These are phyloP conservation scores for Dothideomycetes sp. DNA, from an alignment of 2,329 filamentous ascomycete genomes.

Conservation along the genomic window DNA sequence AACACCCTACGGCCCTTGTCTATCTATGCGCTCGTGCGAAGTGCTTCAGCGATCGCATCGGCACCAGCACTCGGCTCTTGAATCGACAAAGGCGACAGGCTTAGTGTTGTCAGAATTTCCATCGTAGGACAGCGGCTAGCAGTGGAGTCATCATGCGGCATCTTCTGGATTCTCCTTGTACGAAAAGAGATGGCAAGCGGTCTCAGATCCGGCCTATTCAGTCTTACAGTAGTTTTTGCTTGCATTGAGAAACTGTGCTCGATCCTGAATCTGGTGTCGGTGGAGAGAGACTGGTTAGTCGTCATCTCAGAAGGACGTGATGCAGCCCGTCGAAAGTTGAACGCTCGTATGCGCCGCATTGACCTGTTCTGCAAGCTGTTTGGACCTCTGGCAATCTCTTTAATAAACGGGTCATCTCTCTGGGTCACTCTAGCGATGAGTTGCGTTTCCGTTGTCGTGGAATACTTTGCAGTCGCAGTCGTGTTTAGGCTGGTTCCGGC, in stretches of 20 bases:
- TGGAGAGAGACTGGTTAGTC: constrained; percentile 57
- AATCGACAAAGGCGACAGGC: constrained; percentile 39
- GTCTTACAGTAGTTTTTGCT: constrained; percentile 34
- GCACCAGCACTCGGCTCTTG: constrained; percentile 43
- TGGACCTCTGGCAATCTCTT: constrained; percentile 36
- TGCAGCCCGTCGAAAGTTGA: constrained; percentile 22
- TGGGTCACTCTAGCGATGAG: constrained; percentile 38
- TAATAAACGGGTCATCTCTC: no score
- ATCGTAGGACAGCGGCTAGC: constrained; percentile 24
- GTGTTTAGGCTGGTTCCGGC: no score
- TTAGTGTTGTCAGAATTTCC: constrained; percentile 19
- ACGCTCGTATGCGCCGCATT: constrained; percentile 42
- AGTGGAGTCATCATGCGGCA: constrained; percentile 22
- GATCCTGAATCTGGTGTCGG: constrained; percentile 50
- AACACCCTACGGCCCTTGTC: constrained; percentile 52
- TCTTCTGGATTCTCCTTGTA: no score
- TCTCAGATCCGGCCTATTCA: no score
- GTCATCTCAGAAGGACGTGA: constrained; percentile 32
- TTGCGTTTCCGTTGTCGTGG: constrained; percentile 29
- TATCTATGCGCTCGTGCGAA: constrained; percentile 50
- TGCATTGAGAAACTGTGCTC: constrained; percentile 56
- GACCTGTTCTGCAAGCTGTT: constrained; percentile 42
- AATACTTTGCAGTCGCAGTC: constrained; percentile 41
- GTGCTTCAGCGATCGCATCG: constrained; percentile 43
- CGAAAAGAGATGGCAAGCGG: no score